Conservation (phyloP, 352 stramenopile species). For the Phytophthora sp. region DNA sequence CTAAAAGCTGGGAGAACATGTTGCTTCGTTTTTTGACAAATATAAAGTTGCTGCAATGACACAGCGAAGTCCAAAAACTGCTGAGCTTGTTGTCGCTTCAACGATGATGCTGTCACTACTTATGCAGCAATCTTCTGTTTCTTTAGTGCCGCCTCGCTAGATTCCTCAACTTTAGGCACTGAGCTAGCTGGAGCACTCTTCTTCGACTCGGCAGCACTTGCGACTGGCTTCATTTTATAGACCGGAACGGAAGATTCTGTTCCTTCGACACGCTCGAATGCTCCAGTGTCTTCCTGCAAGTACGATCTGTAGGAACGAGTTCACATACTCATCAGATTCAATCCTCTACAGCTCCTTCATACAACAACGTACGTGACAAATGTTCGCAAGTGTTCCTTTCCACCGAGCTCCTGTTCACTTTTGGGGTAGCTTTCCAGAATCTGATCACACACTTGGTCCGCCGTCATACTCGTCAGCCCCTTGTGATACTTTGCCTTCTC, state of each 20-base stretch:
- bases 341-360: too few species aligned
- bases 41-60: too few species aligned
- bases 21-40: too few species aligned
- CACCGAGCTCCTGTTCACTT: slow-evolving; percentile 78
- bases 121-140: slow-evolving; percentile 46
- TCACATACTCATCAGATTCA: neutral
- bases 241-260: slow-evolving; percentile 11
- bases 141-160: slow-evolving; percentile 33
- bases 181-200: slow-evolving; percentile 10
- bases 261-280: slow-evolving; percentile 37
- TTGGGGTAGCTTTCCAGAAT: slow-evolving; percentile 79
- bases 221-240: slow-evolving; percentile 44
- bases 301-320: slow-evolving; percentile 30
- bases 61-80: slow-evolving; percentile 4
- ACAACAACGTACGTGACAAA: slow-evolving; percentile 79
- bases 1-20: too few species aligned
- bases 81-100: slow-evolving; percentile 2
- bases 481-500: slow-evolving; percentile 82
- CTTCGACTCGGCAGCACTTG: slow-evolving; percentile 14
- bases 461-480: slow-evolving; percentile 48
- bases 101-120: neutral
- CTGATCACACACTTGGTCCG: slow-evolving; percentile 70
- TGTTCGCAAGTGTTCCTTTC: slow-evolving; percentile 61
- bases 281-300: slow-evolving; percentile 41
- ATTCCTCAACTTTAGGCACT: slow-evolving; percentile 20